Conservation (phyloP, 495 filamentous ascomycete genomes). For the Massariosphaeria phaeospora region DNA sequence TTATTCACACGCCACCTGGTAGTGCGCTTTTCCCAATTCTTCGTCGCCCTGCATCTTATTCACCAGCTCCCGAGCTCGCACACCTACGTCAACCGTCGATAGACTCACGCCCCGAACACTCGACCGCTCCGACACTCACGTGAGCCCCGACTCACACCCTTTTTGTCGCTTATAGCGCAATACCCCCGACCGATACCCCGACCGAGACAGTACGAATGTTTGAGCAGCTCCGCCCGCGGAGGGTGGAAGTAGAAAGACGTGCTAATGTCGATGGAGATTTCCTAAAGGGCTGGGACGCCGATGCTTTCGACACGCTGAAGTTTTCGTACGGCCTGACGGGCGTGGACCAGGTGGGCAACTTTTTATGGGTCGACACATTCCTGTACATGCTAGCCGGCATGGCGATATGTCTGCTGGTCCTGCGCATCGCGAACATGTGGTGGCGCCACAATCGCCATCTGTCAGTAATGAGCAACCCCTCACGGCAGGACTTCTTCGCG, state of each 20-base stretch:
- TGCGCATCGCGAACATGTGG: constrained; percentile 55
- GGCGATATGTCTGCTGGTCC: constrained; percentile 51
- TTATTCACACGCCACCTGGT: no score
- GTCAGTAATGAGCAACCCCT: constrained; percentile 51
- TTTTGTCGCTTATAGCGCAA: no score
- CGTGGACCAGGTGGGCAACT: constrained; percentile 41
- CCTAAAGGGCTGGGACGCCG: constrained; percentile 10
- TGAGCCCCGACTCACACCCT: no score
- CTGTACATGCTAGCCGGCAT: constrained; percentile 45
- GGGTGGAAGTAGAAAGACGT: constrained; percentile 9
- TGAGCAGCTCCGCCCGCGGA: constrained; percentile 30
- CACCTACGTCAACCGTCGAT: no score
- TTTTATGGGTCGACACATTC: constrained; percentile 36
- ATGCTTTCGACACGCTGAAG: constrained; percentile 5
- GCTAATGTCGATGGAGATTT: not conserved
- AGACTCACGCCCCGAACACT: no score
- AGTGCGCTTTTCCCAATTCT: no score
- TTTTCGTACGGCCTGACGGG: constrained; percentile 38
- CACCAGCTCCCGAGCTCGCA: no score
- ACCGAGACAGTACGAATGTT: constrained; percentile 5
- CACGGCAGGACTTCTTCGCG: constrained; percentile 56
- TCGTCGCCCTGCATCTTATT: no score
- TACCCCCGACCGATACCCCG: not conserved
- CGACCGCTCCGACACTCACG: no score
- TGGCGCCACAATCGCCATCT: constrained; percentile 70